Percentiles rank a stretch among this genome's conserved stretches.
Conservation (phyloP, 2,329 filamentous ascomycete species). For the Chrysoporthe puriensis region DNA sequence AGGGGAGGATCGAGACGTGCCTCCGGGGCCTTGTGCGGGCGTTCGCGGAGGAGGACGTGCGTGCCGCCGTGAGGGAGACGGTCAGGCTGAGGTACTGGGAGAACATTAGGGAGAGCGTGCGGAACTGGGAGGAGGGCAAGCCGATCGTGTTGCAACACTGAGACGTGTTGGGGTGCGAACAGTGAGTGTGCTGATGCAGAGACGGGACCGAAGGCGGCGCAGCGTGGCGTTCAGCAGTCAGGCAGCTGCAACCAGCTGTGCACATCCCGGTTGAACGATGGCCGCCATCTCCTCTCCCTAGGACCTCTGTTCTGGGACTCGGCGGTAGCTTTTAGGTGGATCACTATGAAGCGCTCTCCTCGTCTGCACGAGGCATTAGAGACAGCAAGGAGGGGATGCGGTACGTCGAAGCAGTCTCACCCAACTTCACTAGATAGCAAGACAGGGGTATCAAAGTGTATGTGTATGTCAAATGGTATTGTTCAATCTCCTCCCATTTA, state of each 20-base stretch:
- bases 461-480: slow-evolving; percentile 7
- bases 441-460: not conserved
- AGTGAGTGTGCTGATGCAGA: not conserved
- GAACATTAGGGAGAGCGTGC: slow-evolving; percentile 79
- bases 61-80: slow-evolving; percentile 70
- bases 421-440: not conserved
- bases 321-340: too few species aligned
- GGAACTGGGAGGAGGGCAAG: slow-evolving; percentile 83
- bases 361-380: not conserved
- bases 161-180: not conserved
- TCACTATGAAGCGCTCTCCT: too few species aligned
- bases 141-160: slow-evolving; percentile 58
- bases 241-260: not conserved
- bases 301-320: too few species aligned
- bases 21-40: slow-evolving; percentile 65
- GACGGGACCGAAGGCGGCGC: not conserved
- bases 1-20: slow-evolving; percentile 65
- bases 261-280: too few species aligned
- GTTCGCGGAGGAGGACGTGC: slow-evolving; percentile 69
- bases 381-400: not conserved
- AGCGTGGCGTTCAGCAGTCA: not conserved
- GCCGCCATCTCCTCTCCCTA: not conserved
- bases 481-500: not conserved
- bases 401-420: not conserved
- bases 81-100: slow-evolving; percentile 87